These are phyloP conservation scores for Trichosporon inkin DNA, from an alignment of 1,284 basidiomycete species.

Conservation along the genomic window DNA sequence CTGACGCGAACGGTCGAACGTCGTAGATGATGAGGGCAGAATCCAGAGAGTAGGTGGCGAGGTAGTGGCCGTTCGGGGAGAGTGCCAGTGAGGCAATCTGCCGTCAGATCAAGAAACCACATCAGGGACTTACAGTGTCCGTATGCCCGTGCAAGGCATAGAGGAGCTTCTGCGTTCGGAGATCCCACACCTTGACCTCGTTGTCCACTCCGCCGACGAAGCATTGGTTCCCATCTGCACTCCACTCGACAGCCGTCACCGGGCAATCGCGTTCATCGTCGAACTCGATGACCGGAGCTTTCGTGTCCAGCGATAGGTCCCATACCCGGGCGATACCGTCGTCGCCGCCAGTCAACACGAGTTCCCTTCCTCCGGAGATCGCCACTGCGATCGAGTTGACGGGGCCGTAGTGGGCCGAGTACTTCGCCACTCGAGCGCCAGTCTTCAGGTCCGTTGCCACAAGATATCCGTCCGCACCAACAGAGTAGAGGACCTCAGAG, in stretches of 20 bases:
- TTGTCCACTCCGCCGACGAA: conserved; percentile 91
- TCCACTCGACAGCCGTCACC: conserved; percentile 88
- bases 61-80: conserved; percentile 76
- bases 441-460: conserved; percentile 46
- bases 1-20: conserved; percentile 81
- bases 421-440: conserved; percentile 42
- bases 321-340: conserved; percentile 84
- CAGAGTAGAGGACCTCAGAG: conserved; percentile 48
- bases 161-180: conserved; percentile 72
- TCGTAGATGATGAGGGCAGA: conserved; percentile 83
- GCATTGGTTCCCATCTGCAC: conserved; percentile 75
- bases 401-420: conserved; percentile 72
- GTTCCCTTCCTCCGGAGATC: conserved; percentile 66
- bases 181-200: conserved; percentile 85
- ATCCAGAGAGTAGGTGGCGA: conserved; percentile 82
- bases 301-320: conserved; percentile 73
- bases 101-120: not conserved
- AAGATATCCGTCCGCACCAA: conserved; percentile 46
- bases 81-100: conserved; percentile 71
- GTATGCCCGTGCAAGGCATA: conserved; percentile 73
- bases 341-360: conserved; percentile 78
- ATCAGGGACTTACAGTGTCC: conserved; percentile 62
- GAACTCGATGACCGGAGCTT: conserved; percentile 70
- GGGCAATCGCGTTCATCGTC: conserved; percentile 70
- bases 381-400: conserved; percentile 84